Evolutionary conservation across 805 yeast species (phyloP), one percentile per base, ranked within the genome.

Genomic region (Starmerella vaccinii): DNA sequence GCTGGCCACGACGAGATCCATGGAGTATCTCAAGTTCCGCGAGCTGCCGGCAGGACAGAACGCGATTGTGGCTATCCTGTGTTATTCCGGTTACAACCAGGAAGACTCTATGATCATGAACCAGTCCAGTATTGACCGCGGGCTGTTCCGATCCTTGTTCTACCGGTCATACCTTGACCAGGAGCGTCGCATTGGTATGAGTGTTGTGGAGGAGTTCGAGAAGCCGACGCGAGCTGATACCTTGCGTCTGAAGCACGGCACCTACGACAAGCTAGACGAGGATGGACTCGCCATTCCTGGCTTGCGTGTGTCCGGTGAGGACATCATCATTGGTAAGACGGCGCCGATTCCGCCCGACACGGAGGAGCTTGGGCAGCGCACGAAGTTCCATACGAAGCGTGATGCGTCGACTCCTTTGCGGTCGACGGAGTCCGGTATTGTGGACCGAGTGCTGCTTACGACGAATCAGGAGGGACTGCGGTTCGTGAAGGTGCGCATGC

Each of bases 41-140:
- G 98, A 92, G 70, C 75, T 92, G 57, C 98, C 98, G 34, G 98
- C 98, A 53, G 98, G 98, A 53, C 98, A 92, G 73, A 92, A 92
- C 66, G 98, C 98, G 24, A 81, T 92, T 69, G 98, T 92, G 43
- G 98, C 98, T 26, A 92, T 92, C 75, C 79, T 95, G 40, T 92
- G 98, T 77, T 92, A 92, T 71, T 85, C 95, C 38, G 98, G 98
- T 65, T 92, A 92, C 71, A 92, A 92, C 70, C 98, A 92, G 76
- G 98, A 92, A 83, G 98, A 92, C 83, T 92, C 98, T 38, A 87
- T 92, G 92, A 92, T 92, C 73, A 92, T 92, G 98, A 92, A 92
- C 68, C 98, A 92, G 73, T 83, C 95, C 10, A 85, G 95, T 33
- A 92, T 92, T 65, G 98, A 92, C 69, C 76, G 97, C 64, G 98